phyloP scores from a whole-genome alignment of 768 basidiomycete genomes.

The Tremella mesenterica region DNA sequence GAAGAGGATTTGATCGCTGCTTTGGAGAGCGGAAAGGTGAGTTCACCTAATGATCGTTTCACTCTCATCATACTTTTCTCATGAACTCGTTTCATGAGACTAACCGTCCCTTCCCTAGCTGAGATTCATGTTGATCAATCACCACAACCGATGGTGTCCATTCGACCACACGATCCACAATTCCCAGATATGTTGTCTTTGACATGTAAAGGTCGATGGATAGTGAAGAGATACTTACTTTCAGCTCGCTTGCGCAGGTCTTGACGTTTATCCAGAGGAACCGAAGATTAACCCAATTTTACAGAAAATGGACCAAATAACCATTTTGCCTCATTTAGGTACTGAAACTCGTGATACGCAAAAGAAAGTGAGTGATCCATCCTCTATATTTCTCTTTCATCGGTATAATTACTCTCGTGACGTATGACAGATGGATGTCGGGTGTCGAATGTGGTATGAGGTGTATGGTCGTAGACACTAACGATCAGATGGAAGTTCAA shows the following conservation, averaged over 20 bases:
- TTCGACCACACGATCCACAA: too few relatives aligned
- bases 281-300: slow-evolving; percentile 73
- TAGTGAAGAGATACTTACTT: neutral
- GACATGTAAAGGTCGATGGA: too few relatives aligned
- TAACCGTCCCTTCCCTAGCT: too few relatives aligned
- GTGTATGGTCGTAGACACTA: slow-evolving; percentile 1
- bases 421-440: too few relatives aligned
- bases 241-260: slow-evolving; percentile 67
- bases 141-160: too few relatives aligned
- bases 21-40: slow-evolving; percentile 75
- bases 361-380: slow-evolving; percentile 26
- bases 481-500: slow-evolving; percentile 30
- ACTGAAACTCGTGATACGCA: slow-evolving; percentile 34
- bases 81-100: too few relatives aligned
- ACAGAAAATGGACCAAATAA: slow-evolving; percentile 70
- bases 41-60: slow-evolving; percentile 37
- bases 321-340: slow-evolving; percentile 85
- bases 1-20: slow-evolving; percentile 79
- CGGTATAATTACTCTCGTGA: too few relatives aligned
- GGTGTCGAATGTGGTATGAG: neutral
- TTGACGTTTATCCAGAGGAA: slow-evolving; percentile 82
- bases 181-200: too few relatives aligned
- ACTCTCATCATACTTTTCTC: too few relatives aligned
- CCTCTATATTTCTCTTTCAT: too few relatives aligned
- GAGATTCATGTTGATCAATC: too few relatives aligned